Evolutionary conservation across 1,284 basidiomycete species (phyloP).

Genomic region (Leucoagaricus sp.): DNA sequence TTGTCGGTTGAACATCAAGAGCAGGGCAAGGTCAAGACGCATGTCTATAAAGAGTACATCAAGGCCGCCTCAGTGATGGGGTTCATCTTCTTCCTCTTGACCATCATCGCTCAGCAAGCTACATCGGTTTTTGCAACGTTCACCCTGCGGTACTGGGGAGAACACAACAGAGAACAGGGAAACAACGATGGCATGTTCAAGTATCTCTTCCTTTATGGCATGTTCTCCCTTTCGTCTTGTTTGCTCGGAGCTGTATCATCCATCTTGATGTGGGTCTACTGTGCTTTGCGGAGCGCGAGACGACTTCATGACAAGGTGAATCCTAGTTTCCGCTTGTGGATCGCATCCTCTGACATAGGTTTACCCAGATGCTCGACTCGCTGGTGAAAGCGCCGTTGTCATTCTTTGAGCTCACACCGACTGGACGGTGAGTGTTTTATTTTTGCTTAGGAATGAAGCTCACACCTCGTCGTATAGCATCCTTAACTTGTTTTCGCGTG

Average conservation of each 20-base stretch:
- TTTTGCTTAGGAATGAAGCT: background rate
- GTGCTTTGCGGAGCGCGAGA: constrained; percentile 75
- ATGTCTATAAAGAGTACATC: constrained; percentile 82
- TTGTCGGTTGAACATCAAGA: constrained; percentile 79
- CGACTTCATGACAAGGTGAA: constrained; percentile 73
- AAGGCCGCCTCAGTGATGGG: constrained; percentile 77
- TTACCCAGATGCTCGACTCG: constrained; percentile 66
- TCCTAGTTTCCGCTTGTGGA: background rate
- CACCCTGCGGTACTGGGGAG: constrained; percentile 79
- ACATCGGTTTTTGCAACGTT: constrained; percentile 63
- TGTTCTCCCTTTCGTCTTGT: constrained; percentile 55
- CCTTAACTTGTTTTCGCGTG: constrained; percentile 89
- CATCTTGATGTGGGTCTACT: constrained; percentile 77
- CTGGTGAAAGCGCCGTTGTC: constrained; percentile 83
- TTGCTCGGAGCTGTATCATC: constrained; percentile 55
- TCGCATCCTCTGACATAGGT: background rate
- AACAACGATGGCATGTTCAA: constrained; percentile 58
- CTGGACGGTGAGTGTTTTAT: constrained; percentile 55
- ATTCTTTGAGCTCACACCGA: constrained; percentile 88
- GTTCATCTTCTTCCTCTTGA: constrained; percentile 67
- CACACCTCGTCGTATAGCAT: constrained; percentile 46
- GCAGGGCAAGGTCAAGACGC: constrained; percentile 78
- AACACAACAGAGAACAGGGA: constrained; percentile 68
- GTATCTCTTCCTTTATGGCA: constrained; percentile 64
- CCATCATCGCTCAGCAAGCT: constrained; percentile 57